phyloP scores from a whole-genome alignment of 176 grass and related monocot species.

The Rhynchospora tenuis region DNA sequence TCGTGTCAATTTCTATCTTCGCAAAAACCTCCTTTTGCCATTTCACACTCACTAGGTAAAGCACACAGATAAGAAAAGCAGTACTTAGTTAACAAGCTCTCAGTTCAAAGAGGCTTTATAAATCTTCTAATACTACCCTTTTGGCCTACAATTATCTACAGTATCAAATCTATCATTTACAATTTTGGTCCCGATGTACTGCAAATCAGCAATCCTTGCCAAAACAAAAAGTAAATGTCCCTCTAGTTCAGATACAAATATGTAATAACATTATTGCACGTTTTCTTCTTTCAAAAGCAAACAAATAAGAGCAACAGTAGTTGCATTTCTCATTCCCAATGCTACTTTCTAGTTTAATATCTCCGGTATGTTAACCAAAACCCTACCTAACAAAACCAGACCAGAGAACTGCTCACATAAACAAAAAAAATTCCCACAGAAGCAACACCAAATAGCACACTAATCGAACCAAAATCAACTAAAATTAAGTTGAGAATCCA shows the following conservation, averaged over 20 bases:
- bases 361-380: slow-evolving; percentile 1
- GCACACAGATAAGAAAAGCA: not conserved
- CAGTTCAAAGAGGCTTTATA: not conserved
- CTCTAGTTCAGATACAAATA: not conserved
- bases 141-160: not conserved
- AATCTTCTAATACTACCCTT: not conserved
- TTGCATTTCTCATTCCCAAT: not conserved
- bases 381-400: not conserved
- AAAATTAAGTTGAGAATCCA: not conserved
- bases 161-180: not conserved
- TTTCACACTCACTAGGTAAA: slow-evolving; percentile 86
- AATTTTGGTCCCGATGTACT: not conserved
- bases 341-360: not conserved
- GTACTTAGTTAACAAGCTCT: not conserved
- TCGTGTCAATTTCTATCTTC: slow-evolving; percentile 83
- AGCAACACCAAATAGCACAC: not conserved
- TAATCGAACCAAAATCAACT: not conserved
- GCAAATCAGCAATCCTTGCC: not conserved
- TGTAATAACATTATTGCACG: not conserved
- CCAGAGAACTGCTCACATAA: not conserved
- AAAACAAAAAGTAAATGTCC: not conserved
- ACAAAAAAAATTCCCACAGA: not conserved
- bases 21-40: slow-evolving; percentile 90
- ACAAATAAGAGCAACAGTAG: not conserved
- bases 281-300: not conserved